Evolutionary conservation across 257 asterid genomes (phyloP), one percentile per base, ranked within the genome.

Genomic region (Nemophila menziesii): DNA sequence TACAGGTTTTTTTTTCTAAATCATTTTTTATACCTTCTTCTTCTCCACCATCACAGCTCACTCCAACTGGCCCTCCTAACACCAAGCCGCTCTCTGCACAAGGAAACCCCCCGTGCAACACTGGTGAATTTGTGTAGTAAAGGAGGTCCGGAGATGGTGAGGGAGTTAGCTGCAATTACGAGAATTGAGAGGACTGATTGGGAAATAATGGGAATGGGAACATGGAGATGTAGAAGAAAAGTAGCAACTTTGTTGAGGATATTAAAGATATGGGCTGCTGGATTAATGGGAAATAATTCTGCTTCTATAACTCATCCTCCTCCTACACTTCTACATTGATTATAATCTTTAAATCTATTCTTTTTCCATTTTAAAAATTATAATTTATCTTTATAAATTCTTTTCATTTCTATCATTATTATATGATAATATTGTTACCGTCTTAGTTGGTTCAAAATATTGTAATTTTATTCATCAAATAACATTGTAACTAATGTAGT

Each of bases 201-300:
- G 95, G 95, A 84, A 38, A 56, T 75, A 33, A 78, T 84, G 85
- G 92, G 93, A 26, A 68, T 42, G 67, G 95, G 93, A 14, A 78
- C 87, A 10, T 84, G 76, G 34, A 64, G 95, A 49, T 81, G 60
- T 1, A 61, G 86, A 57, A 60, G 93, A 63, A 85, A 85, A 66
- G 93, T 92, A 17, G 82, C 85, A 12, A 59, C 82, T 3, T 51
- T 85, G 82, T 54, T 85, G 70, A 68, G 92, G 75, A 65, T 78
- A 22, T 60, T 85, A 20, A 72, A 87, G 73, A 75, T 93, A 73
- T 85, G 95, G 95, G 93, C 92, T 1, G 92, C 87, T 5, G 92
- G 92, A 5, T 37, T 72, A 14, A 86, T 71, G 17, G 78, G 68
- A 38, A 68, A 2, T 2, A 7, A 3, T 29, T 29, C 36, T 13